Percentiles rank a stretch among this genome's conserved stretches.
Conservation (phyloP, 2,329 filamentous ascomycete genomes). For the Gnomoniopsis smithogilvyi region DNA sequence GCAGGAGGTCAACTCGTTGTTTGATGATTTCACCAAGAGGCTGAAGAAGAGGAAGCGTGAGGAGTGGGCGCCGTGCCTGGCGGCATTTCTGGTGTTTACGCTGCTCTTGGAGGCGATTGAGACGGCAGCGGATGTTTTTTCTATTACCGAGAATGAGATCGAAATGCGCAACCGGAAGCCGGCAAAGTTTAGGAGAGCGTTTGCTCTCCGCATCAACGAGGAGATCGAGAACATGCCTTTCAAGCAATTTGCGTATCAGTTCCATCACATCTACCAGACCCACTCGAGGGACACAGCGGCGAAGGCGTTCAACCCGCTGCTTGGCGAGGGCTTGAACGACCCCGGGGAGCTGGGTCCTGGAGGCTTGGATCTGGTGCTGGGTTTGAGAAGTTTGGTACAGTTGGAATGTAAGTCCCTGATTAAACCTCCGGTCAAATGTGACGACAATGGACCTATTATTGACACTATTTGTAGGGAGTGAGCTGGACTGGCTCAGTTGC, state of each 20-base stretch:
- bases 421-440: not conserved
- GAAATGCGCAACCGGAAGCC: constrained; percentile 35
- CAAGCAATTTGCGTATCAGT: constrained; percentile 58
- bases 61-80: constrained; percentile 56
- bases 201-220: constrained; percentile 44
- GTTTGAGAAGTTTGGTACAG: constrained; percentile 40
- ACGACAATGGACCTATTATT: not conserved
- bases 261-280: constrained; percentile 58
- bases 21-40: constrained; percentile 49
- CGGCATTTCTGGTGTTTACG: constrained; percentile 54
- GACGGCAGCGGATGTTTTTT: constrained; percentile 49
- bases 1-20: constrained; percentile 48
- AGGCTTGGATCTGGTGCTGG: constrained; percentile 42
- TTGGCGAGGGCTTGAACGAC: constrained; percentile 40
- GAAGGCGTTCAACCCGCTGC: constrained; percentile 54
- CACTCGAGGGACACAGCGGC: constrained; percentile 46
- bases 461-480: constrained; percentile 28
- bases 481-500: constrained; percentile 42
- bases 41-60: constrained; percentile 51
- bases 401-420: constrained; percentile 39
- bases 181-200: constrained; percentile 36
- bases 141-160: constrained; percentile 49
- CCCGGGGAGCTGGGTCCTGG: constrained; percentile 44
- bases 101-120: constrained; percentile 58
- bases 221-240: constrained; percentile 59